Evolutionary conservation across 306 rosid species (phyloP).

Genomic region (Quercus engelmannii): DNA sequence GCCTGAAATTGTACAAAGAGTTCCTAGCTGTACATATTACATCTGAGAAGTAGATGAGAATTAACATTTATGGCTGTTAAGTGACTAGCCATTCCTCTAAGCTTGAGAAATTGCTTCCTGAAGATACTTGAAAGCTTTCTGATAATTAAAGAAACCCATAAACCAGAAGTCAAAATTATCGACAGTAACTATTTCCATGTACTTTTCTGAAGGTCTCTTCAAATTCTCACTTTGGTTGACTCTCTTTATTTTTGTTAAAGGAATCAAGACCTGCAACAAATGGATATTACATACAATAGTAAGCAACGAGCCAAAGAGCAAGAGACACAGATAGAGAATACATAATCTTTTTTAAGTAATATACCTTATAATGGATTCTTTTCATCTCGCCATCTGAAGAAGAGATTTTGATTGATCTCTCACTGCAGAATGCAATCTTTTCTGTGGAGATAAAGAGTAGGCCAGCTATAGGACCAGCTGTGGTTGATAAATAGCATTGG

Average conservation of each 20-base stretch:
- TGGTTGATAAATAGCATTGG: constrained; percentile 74
- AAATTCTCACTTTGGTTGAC: constrained; percentile 41
- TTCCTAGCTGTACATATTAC: background rate
- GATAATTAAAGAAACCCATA: constrained; percentile 60
- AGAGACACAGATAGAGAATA: background rate
- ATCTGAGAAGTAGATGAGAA: background rate
- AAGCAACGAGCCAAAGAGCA: background rate
- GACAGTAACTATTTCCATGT: constrained; percentile 48
- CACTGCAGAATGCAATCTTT: constrained; percentile 77
- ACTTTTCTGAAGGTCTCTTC: constrained; percentile 49
- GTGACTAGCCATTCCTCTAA: background rate
- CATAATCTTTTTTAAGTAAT: background rate
- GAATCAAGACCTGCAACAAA: constrained; percentile 45
- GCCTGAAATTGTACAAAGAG: background rate
- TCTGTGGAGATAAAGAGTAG: constrained; percentile 77
- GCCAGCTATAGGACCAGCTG: constrained; percentile 84
- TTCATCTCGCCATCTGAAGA: constrained; percentile 42
- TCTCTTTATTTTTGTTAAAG: constrained; percentile 34
- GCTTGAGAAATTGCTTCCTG: constrained; percentile 32
- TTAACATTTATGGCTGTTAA: background rate
- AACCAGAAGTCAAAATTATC: constrained; percentile 69
- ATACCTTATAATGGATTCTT: constrained; percentile 60
- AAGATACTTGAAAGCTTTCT: constrained; percentile 39
- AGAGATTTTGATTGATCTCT: constrained; percentile 57
- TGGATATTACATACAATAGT: background rate